These are phyloP conservation scores for Pythium plurisporium DNA, from an alignment of 352 stramenopile genomes.

Conservation along the genomic window DNA sequence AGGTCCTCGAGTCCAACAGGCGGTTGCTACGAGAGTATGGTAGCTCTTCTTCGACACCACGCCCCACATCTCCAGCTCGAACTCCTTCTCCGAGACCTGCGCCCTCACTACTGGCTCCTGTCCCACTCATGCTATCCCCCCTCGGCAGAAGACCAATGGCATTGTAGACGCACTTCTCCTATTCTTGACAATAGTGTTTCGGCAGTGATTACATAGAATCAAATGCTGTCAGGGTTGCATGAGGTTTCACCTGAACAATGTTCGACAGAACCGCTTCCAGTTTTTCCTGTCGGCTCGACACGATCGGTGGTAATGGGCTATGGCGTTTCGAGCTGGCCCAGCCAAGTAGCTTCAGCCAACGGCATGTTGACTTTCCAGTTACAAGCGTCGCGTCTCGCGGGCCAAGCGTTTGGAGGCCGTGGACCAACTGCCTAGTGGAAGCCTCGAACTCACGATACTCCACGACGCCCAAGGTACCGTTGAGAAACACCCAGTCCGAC, in stretches of 20 bases:
- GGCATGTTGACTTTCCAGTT: conserved; percentile 13
- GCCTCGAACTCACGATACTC: conserved; percentile 49
- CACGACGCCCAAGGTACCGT: conserved; percentile 45
- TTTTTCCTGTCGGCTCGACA: conserved; percentile 26
- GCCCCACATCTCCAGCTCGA: conserved; percentile 2
- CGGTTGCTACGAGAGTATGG: conserved; percentile 24
- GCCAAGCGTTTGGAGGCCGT: neutral
- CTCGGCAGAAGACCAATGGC: conserved; percentile 2
- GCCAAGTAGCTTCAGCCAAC: conserved; percentile 8
- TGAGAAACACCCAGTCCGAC: conserved; percentile 31
- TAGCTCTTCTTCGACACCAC: conserved; percentile 1
- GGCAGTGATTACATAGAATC: conserved; percentile 2
- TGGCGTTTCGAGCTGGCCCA: neutral
- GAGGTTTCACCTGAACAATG: conserved; percentile 39
- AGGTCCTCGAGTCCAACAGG: conserved; percentile 25
- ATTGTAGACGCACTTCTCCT: neutral
- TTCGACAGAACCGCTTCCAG: conserved; percentile 34
- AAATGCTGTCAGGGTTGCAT: conserved; percentile 30
- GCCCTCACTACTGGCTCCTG: neutral
- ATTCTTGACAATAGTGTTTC: neutral
- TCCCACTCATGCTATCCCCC: conserved; percentile 6
- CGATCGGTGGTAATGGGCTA: neutral
- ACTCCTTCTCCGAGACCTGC: neutral
- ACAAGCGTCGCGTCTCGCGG: neutral
- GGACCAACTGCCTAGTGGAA: conserved; percentile 32